Base-by-base conservation (phyloP, 75 land plant genomes). In the Azolla pinnata region DNA sequence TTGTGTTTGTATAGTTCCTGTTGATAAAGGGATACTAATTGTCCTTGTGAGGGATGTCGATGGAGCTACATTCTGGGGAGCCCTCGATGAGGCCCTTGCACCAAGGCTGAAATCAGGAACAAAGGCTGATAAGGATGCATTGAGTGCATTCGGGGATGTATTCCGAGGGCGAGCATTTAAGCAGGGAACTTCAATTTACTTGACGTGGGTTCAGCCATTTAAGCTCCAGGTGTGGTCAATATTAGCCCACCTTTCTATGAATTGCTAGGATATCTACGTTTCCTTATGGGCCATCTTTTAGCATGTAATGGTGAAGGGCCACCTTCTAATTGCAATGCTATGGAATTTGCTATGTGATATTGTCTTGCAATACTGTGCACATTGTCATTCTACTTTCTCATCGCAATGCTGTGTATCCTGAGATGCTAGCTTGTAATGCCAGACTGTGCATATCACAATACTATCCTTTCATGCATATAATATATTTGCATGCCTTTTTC, bases 1-100 rank as follows among this genome's bases (percentile, higher is more conserved):
- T n/a, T n/a, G n/a, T 33, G 10, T 8, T 38, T 14, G 42, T 66
- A 54, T 61, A 78, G 85, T 72, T 58, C 73, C 81, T 31, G 31
- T 59, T 8, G 86, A 87, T 72, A 87, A 87, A 68, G 76, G 83
- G 33, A 48, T 87, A 7, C 60, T 73, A 61, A 70, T 83, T 35
- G 73, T 75, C 40, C 75, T 87, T 2, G 87, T 80, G 2, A 67
- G 92, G 58, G 92, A 87, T 67, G 75, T 87, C 4, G 83, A 80
- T 62, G 92, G 92, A 0, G 70, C 82, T 33, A 72, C 80, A 20
- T 87, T 87, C 54, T 87, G 87, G 87, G 75, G 79, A 42, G 92
- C 92, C 12, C 67, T 87, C 63, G 66, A 81, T 67, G 92, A 87
- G 17, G 76, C 78, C 2, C 56, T 87, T 10, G 60, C 70, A 46